Evolutionary conservation across 768 basidiomycete genomes (phyloP).

Genomic region (Pholiota microspora): DNA sequence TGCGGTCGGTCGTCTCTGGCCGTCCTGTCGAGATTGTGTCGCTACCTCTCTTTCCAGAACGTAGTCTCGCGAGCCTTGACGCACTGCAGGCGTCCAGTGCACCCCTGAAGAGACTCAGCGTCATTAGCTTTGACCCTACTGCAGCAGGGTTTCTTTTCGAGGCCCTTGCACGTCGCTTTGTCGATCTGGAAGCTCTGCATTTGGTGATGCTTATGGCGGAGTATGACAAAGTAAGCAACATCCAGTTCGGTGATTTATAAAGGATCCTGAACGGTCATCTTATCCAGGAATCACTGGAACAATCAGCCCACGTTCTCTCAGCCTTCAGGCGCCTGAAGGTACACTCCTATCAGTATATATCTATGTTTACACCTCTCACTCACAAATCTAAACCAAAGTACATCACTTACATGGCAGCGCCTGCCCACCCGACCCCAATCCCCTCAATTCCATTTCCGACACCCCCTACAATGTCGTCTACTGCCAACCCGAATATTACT

Average conservation of each 20-base stretch:
- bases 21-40: conserved; percentile 18
- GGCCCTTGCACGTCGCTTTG: conserved; percentile 46
- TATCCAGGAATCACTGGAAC: conserved; percentile 40
- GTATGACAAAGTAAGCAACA: conserved; percentile 41
- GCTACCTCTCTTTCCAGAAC: conserved; percentile 15
- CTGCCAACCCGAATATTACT: not conserved
- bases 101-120: conserved; percentile 47
- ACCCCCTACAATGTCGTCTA: not conserved
- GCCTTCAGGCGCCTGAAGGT: conserved; percentile 40
- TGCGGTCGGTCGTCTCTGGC: conserved; percentile 42
- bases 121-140: conserved; percentile 55
- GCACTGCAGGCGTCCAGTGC: conserved; percentile 20
- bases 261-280: not conserved
- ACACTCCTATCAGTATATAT: no score
- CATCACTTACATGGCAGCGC: conserved; percentile 57
- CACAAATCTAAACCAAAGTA: conserved; percentile 31
- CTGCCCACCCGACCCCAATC: not conserved
- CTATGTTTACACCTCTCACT: conserved; percentile 1
- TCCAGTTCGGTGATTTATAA: not conserved
- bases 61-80: conserved; percentile 13
- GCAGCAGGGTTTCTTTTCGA: conserved; percentile 43
- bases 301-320: conserved; percentile 35
- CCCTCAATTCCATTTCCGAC: no score
- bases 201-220: conserved; percentile 53
- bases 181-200: conserved; percentile 56